Evolutionary conservation across 441 rosid genomes (phyloP).

Genomic region (Brassica hybrid): DNA sequence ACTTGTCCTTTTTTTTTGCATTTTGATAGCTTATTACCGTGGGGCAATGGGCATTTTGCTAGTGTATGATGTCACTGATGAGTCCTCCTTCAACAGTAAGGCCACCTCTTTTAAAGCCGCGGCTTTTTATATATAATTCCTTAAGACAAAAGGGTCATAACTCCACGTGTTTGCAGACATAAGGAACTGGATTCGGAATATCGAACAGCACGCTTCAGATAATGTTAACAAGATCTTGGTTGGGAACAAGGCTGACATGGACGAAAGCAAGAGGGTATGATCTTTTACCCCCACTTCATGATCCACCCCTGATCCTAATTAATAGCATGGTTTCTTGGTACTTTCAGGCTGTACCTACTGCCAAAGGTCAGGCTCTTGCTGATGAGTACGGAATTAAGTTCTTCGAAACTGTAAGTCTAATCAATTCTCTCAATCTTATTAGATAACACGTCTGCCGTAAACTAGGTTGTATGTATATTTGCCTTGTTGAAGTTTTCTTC

Average conservation of each 20-base stretch:
- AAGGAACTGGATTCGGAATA: constrained; percentile 79
- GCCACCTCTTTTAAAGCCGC: not conserved
- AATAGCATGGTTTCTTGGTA: constrained; percentile 32
- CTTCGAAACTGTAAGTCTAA: constrained; percentile 64
- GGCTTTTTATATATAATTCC: not conserved
- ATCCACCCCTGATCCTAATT: constrained; percentile 20
- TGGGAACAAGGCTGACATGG: constrained; percentile 84
- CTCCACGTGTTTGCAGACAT: constrained; percentile 49
- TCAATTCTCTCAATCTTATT: not conserved
- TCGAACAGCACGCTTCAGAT: constrained; percentile 76
- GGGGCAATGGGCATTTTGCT: constrained; percentile 83
- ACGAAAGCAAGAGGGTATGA: constrained; percentile 71
- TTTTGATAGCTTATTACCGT: constrained; percentile 65
- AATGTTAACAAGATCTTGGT: constrained; percentile 76
- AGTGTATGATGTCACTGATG: constrained; percentile 74
- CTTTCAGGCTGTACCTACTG: constrained; percentile 62
- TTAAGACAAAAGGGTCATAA: not conserved
- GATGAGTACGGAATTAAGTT: constrained; percentile 78
- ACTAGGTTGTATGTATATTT: not conserved
- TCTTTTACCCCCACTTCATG: constrained; percentile 1
- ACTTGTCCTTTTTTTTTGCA: constrained; percentile 3
- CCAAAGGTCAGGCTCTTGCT: constrained; percentile 80
- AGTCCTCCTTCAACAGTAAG: constrained; percentile 73
- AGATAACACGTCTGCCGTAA: not conserved
- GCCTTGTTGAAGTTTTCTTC: constrained; percentile 58